These are phyloP conservation scores for Stachybotrys chlorohalonatus DNA, from an alignment of 2,329 filamentous ascomycete genomes.

Conservation along the genomic window DNA sequence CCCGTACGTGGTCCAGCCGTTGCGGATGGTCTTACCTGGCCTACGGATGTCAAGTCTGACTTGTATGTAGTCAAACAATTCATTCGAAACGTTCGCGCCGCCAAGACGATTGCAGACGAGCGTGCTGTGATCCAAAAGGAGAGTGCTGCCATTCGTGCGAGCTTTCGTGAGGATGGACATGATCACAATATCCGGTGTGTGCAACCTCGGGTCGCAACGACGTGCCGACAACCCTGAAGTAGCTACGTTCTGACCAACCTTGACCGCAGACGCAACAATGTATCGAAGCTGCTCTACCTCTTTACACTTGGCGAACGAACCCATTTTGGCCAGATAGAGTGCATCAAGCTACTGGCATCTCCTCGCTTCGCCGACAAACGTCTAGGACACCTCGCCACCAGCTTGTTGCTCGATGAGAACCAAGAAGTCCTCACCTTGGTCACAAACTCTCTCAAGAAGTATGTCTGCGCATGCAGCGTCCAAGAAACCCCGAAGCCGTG, in stretches of 20 bases:
- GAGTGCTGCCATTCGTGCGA: conserved; percentile 93
- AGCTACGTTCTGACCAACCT: not conserved
- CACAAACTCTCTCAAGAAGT: conserved; percentile 98
- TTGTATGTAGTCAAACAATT: conserved; percentile 82
- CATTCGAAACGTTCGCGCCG: conserved; percentile 96
- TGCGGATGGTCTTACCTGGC: not conserved
- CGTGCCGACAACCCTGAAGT: not conserved
- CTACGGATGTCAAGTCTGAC: conserved; percentile 1
- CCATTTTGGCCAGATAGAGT: conserved; percentile 99
- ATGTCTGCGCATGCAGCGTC: conserved; percentile 18
- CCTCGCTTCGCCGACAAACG: conserved; percentile 97
- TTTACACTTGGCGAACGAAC: conserved; percentile 96
- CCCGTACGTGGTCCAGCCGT: conserved; percentile 18
- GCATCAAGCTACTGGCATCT: conserved; percentile 91
- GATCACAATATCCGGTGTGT: conserved; percentile 82
- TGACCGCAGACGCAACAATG: conserved; percentile 78
- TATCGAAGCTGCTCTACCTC: conserved; percentile 94
- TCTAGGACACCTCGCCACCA: conserved; percentile 89
- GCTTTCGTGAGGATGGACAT: conserved; percentile 93
- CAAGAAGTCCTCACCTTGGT: conserved; percentile 96
- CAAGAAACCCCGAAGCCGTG: not conserved
- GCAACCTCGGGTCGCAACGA: not conserved
- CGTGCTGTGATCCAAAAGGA: conserved; percentile 98
- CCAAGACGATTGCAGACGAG: conserved; percentile 98
- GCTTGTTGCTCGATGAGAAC: conserved; percentile 93